Evolutionary conservation across 108 stramenopile species (phyloP).

Genomic region (Nitzschia palea): DNA sequence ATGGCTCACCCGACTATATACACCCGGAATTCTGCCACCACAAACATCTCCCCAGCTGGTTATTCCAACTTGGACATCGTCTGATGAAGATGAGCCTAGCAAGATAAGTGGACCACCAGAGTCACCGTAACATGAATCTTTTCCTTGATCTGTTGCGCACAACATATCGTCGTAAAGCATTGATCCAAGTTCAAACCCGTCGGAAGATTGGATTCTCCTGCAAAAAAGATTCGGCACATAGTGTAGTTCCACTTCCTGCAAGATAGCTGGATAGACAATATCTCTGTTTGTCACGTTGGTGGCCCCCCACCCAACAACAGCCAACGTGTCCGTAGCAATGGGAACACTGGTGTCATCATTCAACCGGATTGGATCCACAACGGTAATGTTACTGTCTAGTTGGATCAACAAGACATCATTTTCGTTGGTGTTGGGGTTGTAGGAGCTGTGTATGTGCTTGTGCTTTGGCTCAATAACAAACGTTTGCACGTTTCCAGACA

Average conservation of each 20-base stretch:
- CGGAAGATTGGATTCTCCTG: not conserved
- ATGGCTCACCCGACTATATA: slow-evolving; percentile 48
- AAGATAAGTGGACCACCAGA: slow-evolving; percentile 43
- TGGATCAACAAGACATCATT: slow-evolving; percentile 60
- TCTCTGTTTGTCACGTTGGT: not conserved
- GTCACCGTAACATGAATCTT: slow-evolving; percentile 51
- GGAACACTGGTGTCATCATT: slow-evolving; percentile 21
- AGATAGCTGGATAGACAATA: slow-evolving; percentile 9
- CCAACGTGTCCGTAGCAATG: slow-evolving; percentile 4
- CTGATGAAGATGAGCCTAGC: slow-evolving; percentile 10
- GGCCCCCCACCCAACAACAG: slow-evolving; percentile 42
- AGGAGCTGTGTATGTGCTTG: slow-evolving; percentile 50
- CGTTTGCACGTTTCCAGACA: slow-evolving; percentile 1
- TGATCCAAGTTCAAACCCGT: slow-evolving; percentile 5
- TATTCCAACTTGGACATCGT: slow-evolving; percentile 34
- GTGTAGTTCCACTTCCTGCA: slow-evolving; percentile 34
- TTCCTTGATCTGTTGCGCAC: slow-evolving; percentile 45
- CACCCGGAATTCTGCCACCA: slow-evolving; percentile 43
- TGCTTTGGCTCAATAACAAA: slow-evolving; percentile 25
- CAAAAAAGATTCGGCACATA: slow-evolving; percentile 43
- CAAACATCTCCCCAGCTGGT: slow-evolving; percentile 42
- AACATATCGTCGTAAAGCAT: slow-evolving; percentile 49
- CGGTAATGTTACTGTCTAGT: not conserved
- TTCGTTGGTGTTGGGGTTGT: slow-evolving; percentile 26
- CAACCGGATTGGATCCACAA: slow-evolving; percentile 18